These are phyloP conservation scores for Ogataea wickerhamii DNA, from an alignment of 805 yeast species.

Conservation along the genomic window DNA sequence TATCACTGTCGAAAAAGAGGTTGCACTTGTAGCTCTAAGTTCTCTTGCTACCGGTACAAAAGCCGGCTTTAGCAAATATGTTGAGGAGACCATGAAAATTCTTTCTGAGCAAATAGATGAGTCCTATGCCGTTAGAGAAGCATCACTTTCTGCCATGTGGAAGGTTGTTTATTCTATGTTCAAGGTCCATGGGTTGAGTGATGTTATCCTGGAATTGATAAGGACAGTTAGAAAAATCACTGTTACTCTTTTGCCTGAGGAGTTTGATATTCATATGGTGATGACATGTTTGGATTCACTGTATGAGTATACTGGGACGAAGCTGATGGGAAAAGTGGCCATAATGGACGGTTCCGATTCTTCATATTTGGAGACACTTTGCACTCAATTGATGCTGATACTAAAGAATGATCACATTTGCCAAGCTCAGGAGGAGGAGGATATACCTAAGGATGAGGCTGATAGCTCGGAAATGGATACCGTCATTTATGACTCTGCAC, in stretches of 20 bases:
- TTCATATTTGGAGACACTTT: slow-evolving; percentile 58
- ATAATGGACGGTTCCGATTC: slow-evolving; percentile 57
- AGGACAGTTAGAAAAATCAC: slow-evolving; percentile 66
- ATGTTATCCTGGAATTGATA: slow-evolving; percentile 54
- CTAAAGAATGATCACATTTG: slow-evolving; percentile 81
- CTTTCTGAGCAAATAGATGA: slow-evolving; percentile 72
- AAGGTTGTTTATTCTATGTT: slow-evolving; percentile 71
- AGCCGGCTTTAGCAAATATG: slow-evolving; percentile 70
- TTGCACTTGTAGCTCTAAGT: slow-evolving; percentile 84
- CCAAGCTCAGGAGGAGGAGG: slow-evolving; percentile 65
- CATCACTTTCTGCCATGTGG: slow-evolving; percentile 82
- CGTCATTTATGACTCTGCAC: slow-evolving; percentile 74
- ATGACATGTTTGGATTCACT: slow-evolving; percentile 72
- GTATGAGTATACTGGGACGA: slow-evolving; percentile 54
- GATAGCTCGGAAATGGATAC: slow-evolving; percentile 62
- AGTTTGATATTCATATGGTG: slow-evolving; percentile 81
- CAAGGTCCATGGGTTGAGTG: slow-evolving; percentile 52
- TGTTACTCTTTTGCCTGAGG: slow-evolving; percentile 62
- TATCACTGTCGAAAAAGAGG: slow-evolving; percentile 92
- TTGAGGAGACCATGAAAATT: slow-evolving; percentile 62
- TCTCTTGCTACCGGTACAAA: slow-evolving; percentile 89
- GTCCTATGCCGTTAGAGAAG: slow-evolving; percentile 88
- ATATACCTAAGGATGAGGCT: slow-evolving; percentile 32
- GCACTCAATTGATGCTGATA: slow-evolving; percentile 66
- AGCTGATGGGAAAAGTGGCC: slow-evolving; percentile 67